Conservation (phyloP, 2,329 filamentous ascomycete genomes). For the Amylocarpus encephaloides region DNA sequence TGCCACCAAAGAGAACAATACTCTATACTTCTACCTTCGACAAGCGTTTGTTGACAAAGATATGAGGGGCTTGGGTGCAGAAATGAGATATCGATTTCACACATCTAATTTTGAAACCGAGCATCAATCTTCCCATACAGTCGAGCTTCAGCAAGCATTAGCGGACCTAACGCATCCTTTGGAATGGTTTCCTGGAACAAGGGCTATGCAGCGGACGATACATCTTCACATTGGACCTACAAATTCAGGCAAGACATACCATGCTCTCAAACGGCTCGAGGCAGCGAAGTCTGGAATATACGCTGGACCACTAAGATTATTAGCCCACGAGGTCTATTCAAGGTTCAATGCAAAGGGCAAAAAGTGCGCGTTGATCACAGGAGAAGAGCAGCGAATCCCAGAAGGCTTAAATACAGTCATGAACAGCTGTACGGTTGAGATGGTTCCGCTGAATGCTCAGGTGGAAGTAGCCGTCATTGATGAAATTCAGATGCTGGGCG, state of each 20-base stretch:
- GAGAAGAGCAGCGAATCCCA: constrained; percentile 76
- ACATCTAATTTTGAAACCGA: constrained; percentile 52
- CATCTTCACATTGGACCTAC: constrained; percentile 95
- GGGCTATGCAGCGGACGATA: constrained; percentile 72
- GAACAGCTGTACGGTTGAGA: constrained; percentile 89
- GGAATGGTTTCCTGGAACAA: constrained; percentile 87
- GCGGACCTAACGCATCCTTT: constrained; percentile 83
- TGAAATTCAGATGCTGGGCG: constrained; percentile 96
- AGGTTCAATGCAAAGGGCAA: constrained; percentile 74
- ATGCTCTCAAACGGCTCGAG: constrained; percentile 80
- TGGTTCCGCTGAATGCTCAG: constrained; percentile 48
- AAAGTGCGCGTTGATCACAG: constrained; percentile 75
- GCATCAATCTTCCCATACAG: constrained; percentile 43
- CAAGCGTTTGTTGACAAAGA: constrained; percentile 53
- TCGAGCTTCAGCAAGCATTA: constrained; percentile 48
- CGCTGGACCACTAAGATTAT: constrained; percentile 77
- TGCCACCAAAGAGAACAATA: constrained; percentile 15
- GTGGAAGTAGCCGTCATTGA: constrained; percentile 92
- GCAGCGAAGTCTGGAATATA: constrained; percentile 73
- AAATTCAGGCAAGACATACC: constrained; percentile 97
- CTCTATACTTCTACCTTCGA: constrained; percentile 37
- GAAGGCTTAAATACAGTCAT: constrained; percentile 53
- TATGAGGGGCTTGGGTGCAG: constrained; percentile 42
- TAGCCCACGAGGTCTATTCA: constrained; percentile 94
- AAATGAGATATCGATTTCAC: constrained; percentile 61